Conservation (phyloP, 108 stramenopile genomes). For the Aureococcus anophagefferens region DNA sequence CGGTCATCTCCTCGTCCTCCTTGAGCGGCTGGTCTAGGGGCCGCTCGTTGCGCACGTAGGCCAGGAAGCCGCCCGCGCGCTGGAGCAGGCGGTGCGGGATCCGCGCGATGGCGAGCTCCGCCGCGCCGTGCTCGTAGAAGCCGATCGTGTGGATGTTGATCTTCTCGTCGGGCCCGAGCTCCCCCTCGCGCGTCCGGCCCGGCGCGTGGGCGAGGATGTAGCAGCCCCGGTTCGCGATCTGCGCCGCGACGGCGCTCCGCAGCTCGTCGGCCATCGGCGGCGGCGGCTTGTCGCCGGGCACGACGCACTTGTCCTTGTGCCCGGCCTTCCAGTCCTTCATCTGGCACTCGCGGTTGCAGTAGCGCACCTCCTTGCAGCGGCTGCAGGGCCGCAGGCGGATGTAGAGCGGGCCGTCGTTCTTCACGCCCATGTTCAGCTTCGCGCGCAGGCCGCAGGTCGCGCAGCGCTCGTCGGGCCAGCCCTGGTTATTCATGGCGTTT, state of each 20-base stretch:
- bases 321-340: background rate
- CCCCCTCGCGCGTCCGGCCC: too few relatives aligned
- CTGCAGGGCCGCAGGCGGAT: background rate
- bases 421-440: background rate
- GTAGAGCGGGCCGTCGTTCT: background rate
- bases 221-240: background rate
- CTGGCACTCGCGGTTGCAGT: slow-evolving; percentile 2
- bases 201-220: background rate
- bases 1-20: background rate
- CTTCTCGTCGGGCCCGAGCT: background rate
- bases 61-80: background rate
- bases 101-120: background rate
- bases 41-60: background rate
- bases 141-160: background rate
- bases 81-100: background rate
- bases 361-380: background rate
- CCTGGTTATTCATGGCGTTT: background rate
- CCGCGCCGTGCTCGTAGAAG: background rate
- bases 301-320: background rate
- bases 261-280: background rate
- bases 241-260: background rate
- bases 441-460: background rate
- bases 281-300: background rate
- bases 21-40: background rate
- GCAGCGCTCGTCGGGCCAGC: background rate